Percentiles rank a stretch among this genome's conserved stretches.
Conservation (phyloP, 2,329 filamentous ascomycete genomes). For the Curvularia sp. region DNA sequence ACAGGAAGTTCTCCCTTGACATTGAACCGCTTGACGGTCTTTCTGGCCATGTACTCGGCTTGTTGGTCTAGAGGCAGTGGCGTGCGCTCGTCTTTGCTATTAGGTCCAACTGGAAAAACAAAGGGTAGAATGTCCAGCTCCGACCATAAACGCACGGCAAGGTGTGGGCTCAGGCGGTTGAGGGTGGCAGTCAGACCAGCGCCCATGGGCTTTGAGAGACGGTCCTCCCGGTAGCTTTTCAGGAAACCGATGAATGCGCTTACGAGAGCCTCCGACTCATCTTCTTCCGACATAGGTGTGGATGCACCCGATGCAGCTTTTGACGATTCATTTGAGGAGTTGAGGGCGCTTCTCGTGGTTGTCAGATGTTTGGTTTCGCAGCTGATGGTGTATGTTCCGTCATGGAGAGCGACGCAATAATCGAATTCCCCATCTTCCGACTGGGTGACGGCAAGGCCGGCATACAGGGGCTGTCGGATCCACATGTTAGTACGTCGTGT, state of each 20-base stretch:
- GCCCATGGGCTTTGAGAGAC: slow-evolving; percentile 77
- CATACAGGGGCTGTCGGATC: slow-evolving; percentile 56
- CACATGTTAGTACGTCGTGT: slow-evolving; percentile 7
- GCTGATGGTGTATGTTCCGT: slow-evolving; percentile 77
- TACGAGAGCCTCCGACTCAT: slow-evolving; percentile 51
- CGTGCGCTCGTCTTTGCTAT: slow-evolving; percentile 51
- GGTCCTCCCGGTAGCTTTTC: slow-evolving; percentile 66
- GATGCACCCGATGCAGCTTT: slow-evolving; percentile 18
- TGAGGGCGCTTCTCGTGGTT: not conserved
- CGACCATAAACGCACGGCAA: slow-evolving; percentile 76
- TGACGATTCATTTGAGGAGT: slow-evolving; percentile 15
- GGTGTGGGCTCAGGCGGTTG: slow-evolving; percentile 65
- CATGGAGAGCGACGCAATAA: slow-evolving; percentile 69
- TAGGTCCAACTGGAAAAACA: slow-evolving; percentile 56
- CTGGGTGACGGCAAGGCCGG: slow-evolving; percentile 67
- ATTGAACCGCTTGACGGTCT: slow-evolving; percentile 66
- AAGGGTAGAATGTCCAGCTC: slow-evolving; percentile 79
- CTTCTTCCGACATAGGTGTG: slow-evolving; percentile 20
- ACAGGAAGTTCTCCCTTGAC: slow-evolving; percentile 13
- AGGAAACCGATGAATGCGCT: slow-evolving; percentile 67
- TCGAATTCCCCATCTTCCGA: slow-evolving; percentile 60
- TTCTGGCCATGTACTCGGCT: slow-evolving; percentile 80
- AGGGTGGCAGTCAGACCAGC: slow-evolving; percentile 71
- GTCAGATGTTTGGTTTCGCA: slow-evolving; percentile 61
- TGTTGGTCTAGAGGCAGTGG: slow-evolving; percentile 76